Conservation (phyloP, 805 yeast genomes). For the Starmerella gropengiesseri region DNA sequence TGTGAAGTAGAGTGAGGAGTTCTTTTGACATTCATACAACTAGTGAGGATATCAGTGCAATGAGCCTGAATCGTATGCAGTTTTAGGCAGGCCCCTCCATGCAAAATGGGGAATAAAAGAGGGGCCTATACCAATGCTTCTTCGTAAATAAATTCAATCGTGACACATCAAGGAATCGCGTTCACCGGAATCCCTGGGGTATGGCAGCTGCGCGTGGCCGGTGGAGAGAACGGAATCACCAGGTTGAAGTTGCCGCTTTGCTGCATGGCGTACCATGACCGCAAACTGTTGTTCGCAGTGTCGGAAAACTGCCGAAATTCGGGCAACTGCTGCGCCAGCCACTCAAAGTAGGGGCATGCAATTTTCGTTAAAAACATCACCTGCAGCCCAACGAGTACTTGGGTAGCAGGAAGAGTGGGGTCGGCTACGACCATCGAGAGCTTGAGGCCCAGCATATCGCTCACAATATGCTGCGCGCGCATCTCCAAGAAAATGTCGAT, state of each 20-base stretch:
- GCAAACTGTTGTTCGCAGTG: conserved; percentile 25
- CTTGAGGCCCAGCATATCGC: background rate
- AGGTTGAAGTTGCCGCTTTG: background rate
- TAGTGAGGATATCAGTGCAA: too few relatives aligned
- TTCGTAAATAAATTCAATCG: background rate
- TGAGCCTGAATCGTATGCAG: too few relatives aligned
- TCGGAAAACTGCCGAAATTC: conserved; percentile 6
- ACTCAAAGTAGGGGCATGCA: conserved; percentile 19
- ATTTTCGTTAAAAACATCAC: conserved; percentile 11
- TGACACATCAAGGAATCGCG: conserved; percentile 4
- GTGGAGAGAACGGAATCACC: conserved; percentile 2
- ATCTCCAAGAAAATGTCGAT: conserved; percentile 13
- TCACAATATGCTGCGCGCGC: conserved; percentile 7
- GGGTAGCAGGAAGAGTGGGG: conserved; percentile 3
- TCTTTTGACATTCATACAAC: too few relatives aligned
- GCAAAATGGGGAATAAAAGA: background rate
- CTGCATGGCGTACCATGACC: conserved; percentile 52
- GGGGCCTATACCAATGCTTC: too few relatives aligned
- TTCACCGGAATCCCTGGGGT: conserved; percentile 2
- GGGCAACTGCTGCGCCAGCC: conserved; percentile 15
- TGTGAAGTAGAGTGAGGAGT: too few relatives aligned
- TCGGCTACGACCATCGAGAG: conserved; percentile 1
- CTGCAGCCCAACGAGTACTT: conserved; percentile 14
- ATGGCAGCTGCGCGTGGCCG: background rate
- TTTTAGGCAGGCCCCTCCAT: too few relatives aligned